phyloP scores from a whole-genome alignment of 177 flowering plant genomes.

The Vitis hybrid region DNA sequence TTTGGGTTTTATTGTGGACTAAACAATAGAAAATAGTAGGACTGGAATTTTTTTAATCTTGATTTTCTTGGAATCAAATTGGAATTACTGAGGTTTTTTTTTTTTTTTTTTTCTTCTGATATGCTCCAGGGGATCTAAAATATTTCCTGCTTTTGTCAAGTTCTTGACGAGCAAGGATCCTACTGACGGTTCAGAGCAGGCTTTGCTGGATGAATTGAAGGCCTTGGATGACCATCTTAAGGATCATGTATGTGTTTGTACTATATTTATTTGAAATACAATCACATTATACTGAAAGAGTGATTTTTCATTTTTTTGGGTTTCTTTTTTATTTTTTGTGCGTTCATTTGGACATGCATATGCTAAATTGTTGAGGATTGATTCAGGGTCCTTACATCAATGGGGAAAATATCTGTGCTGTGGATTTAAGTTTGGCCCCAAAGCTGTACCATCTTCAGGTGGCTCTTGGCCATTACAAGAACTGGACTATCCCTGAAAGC shows the following conservation, averaged over 20 bases:
- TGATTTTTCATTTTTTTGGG: background rate
- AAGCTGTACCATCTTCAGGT: conserved; percentile 84
- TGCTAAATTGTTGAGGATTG: conserved; percentile 4
- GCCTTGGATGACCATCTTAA: conserved; percentile 89
- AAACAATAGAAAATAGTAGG: no score
- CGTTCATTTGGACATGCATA: background rate
- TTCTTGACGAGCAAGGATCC: conserved; percentile 93
- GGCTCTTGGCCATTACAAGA: conserved; percentile 80
- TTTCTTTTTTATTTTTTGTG: background rate
- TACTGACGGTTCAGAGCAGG: conserved; percentile 82
- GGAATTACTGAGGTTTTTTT: background rate
- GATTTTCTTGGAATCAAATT: background rate
- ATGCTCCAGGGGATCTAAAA: conserved; percentile 70
- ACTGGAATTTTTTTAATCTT: background rate
- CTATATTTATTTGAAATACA: background rate
- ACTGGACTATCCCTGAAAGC: conserved; percentile 69
- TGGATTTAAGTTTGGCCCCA: conserved; percentile 85
- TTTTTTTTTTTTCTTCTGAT: background rate
- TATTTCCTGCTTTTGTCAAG: conserved; percentile 60
- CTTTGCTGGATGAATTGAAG: conserved; percentile 68
- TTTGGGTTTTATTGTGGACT: background rate
- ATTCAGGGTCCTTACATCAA: conserved; percentile 74
- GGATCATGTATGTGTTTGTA: conserved; percentile 51
- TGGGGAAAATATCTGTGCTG: conserved; percentile 76
- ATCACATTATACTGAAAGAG: background rate